These are phyloP conservation scores for Sedum album DNA, from an alignment of 164 flowering plant genomes.

Conservation along the genomic window DNA sequence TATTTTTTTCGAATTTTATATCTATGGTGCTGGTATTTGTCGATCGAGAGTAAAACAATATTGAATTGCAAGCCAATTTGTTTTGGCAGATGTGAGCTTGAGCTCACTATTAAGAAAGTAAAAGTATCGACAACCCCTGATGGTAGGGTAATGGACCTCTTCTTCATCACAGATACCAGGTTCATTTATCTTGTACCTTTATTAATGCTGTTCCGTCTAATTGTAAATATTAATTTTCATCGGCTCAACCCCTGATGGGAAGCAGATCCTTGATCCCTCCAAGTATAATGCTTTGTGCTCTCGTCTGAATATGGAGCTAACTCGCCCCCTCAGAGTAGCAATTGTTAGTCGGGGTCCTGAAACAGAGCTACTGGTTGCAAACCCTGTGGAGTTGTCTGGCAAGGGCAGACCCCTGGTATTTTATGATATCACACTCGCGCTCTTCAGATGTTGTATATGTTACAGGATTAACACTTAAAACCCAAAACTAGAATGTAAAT, in stretches of 20 bases:
- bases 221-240: background rate
- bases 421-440: constrained; percentile 79
- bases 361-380: constrained; percentile 76
- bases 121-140: constrained; percentile 73
- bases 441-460: constrained; percentile 15
- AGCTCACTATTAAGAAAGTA: constrained; percentile 52
- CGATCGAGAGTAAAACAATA: background rate
- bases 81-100: constrained; percentile 54
- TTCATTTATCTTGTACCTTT: constrained; percentile 7
- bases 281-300: constrained; percentile 55
- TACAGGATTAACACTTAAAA: background rate
- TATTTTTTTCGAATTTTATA: background rate
- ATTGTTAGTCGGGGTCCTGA: constrained; percentile 84
- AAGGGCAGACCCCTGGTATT: constrained; percentile 92
- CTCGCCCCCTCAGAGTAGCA: constrained; percentile 68
- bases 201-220: background rate
- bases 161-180: constrained; percentile 71
- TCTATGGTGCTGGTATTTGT: constrained; percentile 1
- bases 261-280: constrained; percentile 67
- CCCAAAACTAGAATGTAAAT: too few species aligned
- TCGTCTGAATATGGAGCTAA: constrained; percentile 53
- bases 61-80: background rate
- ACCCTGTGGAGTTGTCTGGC: constrained; percentile 83
- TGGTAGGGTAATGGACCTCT: constrained; percentile 63
- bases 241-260: constrained; percentile 42